Evolutionary conservation across 176 grass and related monocot species (phyloP).

Genomic region (Carex cristatella): DNA sequence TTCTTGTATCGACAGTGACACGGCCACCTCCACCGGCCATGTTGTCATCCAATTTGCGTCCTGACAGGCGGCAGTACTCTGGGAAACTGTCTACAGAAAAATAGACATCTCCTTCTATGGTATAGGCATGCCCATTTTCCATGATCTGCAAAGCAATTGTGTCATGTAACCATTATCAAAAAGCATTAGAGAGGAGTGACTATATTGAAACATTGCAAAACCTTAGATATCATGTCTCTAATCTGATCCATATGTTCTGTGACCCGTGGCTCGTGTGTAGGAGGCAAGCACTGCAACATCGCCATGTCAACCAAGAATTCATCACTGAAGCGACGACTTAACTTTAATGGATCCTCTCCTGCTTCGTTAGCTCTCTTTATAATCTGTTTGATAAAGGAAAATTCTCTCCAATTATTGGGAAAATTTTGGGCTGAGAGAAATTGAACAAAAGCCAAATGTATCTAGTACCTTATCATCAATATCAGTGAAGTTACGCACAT

Average conservation of each 20-base stretch:
- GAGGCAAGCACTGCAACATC: constrained; percentile 68
- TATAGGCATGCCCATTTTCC: constrained; percentile 39
- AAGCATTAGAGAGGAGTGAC: constrained; percentile 8
- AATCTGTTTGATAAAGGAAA: constrained; percentile 52
- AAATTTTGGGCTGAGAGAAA: not conserved
- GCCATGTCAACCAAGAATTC: constrained; percentile 73
- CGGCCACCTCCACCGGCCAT: constrained; percentile 42
- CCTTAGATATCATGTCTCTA: constrained; percentile 75
- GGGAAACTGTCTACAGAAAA: constrained; percentile 46
- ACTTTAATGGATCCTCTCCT: constrained; percentile 53
- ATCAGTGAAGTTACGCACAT: constrained; percentile 92
- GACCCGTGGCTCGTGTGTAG: constrained; percentile 66
- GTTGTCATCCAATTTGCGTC: constrained; percentile 46
- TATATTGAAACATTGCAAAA: constrained; percentile 17
- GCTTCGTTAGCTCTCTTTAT: constrained; percentile 75
- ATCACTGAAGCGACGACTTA: constrained; percentile 58
- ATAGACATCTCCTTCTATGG: constrained; percentile 49
- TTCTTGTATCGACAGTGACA: constrained; percentile 43
- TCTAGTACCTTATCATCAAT: constrained; percentile 86
- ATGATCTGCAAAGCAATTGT: constrained; percentile 27
- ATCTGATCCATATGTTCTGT: constrained; percentile 84
- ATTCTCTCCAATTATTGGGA: not conserved
- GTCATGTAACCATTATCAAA: not conserved
- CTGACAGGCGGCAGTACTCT: constrained; percentile 36
- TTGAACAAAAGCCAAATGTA: not conserved